These are phyloP conservation scores for Trametes cubensis DNA, from an alignment of 768 basidiomycete species.

Conservation along the genomic window DNA sequence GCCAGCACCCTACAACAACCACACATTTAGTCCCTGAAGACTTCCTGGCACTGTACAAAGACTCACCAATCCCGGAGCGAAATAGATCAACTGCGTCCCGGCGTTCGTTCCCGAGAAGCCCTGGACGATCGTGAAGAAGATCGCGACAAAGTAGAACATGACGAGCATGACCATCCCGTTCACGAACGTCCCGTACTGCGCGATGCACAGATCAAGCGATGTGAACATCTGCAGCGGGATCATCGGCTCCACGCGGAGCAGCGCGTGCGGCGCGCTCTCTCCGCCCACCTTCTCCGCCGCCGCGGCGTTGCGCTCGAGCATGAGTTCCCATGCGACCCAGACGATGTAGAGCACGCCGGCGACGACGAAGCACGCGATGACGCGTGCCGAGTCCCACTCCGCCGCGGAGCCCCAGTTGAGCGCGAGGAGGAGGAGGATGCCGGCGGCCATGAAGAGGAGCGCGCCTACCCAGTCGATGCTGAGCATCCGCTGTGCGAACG, in stretches of 20 bases:
- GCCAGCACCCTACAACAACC: slow-evolving; percentile 43
- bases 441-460: slow-evolving; percentile 44
- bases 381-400: slow-evolving; percentile 44
- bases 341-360: slow-evolving; percentile 45
- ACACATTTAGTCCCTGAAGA: background rate
- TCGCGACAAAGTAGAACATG: slow-evolving; percentile 57
- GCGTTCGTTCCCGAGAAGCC: slow-evolving; percentile 43
- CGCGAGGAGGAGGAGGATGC: slow-evolving; percentile 51
- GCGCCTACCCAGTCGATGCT: slow-evolving; percentile 53
- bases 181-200: slow-evolving; percentile 42
- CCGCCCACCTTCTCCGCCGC: background rate
- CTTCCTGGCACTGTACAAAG: background rate
- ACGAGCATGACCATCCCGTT: slow-evolving; percentile 53
- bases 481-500: slow-evolving; percentile 34
- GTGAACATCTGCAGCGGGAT: slow-evolving; percentile 50
- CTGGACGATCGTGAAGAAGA: slow-evolving; percentile 52
- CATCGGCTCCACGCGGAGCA: slow-evolving; percentile 43
- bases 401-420: slow-evolving; percentile 53
- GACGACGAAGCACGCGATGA: slow-evolving; percentile 51
- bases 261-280: background rate
- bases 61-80: slow-evolving; percentile 51
- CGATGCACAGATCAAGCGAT: slow-evolving; percentile 44
- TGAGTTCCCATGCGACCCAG: slow-evolving; percentile 47
- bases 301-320: slow-evolving; percentile 37
- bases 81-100: slow-evolving; percentile 54